Percentiles rank a stretch among this genome's conserved stretches.
phyloP scores from a whole-genome alignment of 164 flowering plant species.

The Umbellularia californica region DNA sequence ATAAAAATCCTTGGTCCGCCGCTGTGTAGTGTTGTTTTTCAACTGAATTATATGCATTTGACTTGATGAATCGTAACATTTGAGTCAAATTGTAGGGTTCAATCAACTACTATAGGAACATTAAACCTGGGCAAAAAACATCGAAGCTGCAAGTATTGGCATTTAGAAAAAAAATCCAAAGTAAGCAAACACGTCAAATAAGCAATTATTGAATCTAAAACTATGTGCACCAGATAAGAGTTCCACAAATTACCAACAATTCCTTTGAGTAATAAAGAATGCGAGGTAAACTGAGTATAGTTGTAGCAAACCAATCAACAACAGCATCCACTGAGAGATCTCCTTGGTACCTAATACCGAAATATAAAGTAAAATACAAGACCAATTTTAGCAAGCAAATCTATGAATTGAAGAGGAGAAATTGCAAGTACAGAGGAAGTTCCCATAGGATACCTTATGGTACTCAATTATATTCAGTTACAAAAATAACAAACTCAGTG shows the following conservation, averaged over 20 bases:
- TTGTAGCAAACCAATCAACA: slow-evolving; percentile 82
- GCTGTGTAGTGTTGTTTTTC: too few relatives aligned
- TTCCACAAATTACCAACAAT: slow-evolving; percentile 57
- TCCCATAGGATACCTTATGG: background rate
- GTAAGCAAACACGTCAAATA: background rate
- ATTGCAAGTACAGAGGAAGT: background rate
- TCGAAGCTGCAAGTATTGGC: background rate
- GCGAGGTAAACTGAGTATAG: slow-evolving; percentile 71
- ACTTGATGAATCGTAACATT: too few relatives aligned
- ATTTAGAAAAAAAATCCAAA: too few relatives aligned
- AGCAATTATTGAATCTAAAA: background rate
- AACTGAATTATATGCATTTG: too few relatives aligned
- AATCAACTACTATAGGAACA: background rate
- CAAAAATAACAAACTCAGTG: background rate
- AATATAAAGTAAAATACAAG: background rate
- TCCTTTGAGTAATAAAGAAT: slow-evolving; percentile 81
- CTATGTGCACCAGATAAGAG: background rate
- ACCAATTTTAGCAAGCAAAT: background rate
- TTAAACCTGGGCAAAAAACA: background rate
- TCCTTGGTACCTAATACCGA: slow-evolving; percentile 62
- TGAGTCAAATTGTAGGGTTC: background rate
- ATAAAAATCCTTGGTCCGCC: too few relatives aligned
- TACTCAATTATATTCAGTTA: background rate
- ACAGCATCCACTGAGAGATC: slow-evolving; percentile 76
- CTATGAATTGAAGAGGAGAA: background rate